Evolutionary conservation across 177 flowering plant genomes (phyloP), one percentile per base, ranked within the genome.

Genomic region (Vitis hybrid): DNA sequence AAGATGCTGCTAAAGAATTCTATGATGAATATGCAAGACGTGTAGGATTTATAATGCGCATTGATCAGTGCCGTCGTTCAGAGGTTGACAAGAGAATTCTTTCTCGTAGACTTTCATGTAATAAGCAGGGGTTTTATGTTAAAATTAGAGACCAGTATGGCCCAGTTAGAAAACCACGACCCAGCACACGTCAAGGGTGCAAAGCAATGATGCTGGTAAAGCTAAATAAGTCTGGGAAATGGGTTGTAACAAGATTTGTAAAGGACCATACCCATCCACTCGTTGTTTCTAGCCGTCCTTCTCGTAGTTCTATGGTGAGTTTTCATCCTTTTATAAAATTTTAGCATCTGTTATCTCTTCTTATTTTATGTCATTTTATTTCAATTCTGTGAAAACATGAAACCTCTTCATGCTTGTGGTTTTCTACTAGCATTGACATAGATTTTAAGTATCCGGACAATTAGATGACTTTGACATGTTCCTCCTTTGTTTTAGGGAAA

Each of bases 191-290:
- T 66, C 85, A 86, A 77, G 89, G 91, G 27, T 90, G 94, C 80
- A 85, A 80, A 71, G 94, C 94, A 18, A 83, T 81, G 70, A 80
- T 90, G 30, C 56, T 81, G 69, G 83, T 90, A 49, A 90, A 86
- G 79, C 67, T 74, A 71, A 79, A 83, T 27, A 87, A 84, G 46
- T 78, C 86, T 69, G 90, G 86, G 27, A 90, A 88, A 70, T 90
- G 94, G 94, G 79, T 82, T 18, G 85, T 88, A 3, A 79, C 87
- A 19, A 78, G 85, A 67, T 87, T 87, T 70, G 85, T 69, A 3
- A 85, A 76, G 76, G 92, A 87, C 6, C 94, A 90, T 74, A 88
- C 80, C 64, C 94, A 89, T 78, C 85, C 88, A 64, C 79, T 86
- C 8, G 76, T 77, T 76, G 75, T 80, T 59, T 66, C 81, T 11